Conservation (phyloP, 495 filamentous ascomycete genomes). For the Tuber microsphaerosporum region DNA sequence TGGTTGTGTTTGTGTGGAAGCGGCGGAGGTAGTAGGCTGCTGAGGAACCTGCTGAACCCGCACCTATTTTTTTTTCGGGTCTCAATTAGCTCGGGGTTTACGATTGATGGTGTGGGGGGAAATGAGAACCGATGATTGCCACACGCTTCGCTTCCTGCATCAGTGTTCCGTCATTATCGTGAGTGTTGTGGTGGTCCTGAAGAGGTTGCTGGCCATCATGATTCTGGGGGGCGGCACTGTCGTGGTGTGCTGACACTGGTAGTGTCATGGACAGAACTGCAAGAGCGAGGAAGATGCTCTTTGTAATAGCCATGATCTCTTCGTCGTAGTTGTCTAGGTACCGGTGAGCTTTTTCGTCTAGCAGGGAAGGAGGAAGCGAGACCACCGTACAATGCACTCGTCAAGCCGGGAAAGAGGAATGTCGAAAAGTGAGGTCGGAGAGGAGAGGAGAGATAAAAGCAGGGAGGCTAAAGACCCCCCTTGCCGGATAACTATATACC, state of each 20-base stretch:
- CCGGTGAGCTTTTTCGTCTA: too few relatives aligned
- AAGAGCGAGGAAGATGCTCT: conserved; percentile 7
- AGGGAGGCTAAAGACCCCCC: too few relatives aligned
- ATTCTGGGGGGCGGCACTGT: conserved; percentile 11
- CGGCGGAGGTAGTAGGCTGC: conserved; percentile 73
- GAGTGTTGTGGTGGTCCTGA: not conserved
- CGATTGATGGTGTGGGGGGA: not conserved
- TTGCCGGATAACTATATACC: not conserved
- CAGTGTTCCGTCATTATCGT: not conserved
- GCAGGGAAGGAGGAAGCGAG: not conserved
- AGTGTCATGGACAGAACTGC: conserved; percentile 13
- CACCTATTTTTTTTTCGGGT: conserved; percentile 52
- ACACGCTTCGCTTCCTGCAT: conserved; percentile 29
- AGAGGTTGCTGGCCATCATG: conserved; percentile 16
- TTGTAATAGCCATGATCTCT: not conserved
- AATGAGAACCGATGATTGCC: conserved; percentile 33
- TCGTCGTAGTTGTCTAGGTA: not conserved
- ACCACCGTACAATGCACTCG: not conserved
- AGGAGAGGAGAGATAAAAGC: not conserved
- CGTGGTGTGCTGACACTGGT: conserved; percentile 1
- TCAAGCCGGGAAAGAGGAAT: not conserved
- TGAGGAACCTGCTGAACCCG: conserved; percentile 81
- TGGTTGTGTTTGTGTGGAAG: conserved; percentile 53
- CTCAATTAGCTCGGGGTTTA: not conserved
- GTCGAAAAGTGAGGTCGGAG: not conserved